Conservation (phyloP, 495 filamentous ascomycete genomes). For the Penicillium diatomitis region DNA sequence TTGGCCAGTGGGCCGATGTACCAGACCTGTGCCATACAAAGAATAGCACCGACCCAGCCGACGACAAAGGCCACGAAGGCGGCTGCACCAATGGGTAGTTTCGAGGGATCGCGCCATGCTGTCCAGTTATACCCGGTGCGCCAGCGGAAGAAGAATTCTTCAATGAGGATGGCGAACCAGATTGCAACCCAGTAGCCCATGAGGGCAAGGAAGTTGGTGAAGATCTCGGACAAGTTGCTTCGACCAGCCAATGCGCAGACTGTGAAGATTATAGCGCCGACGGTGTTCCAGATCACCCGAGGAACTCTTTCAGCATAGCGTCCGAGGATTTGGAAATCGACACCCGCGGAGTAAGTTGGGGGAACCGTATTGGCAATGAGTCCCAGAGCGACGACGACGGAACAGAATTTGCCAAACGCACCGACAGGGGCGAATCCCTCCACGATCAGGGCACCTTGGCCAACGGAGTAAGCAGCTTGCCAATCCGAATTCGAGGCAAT, state of each 20-base stretch:
- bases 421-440: conserved; percentile 53
- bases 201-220: conserved; percentile 62
- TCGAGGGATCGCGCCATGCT: conserved; percentile 48
- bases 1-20: conserved; percentile 56
- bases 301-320: conserved; percentile 47
- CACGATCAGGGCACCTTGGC: conserved; percentile 51
- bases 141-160: conserved; percentile 56
- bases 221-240: conserved; percentile 51
- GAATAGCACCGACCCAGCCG: conserved; percentile 59
- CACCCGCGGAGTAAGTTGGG: conserved; percentile 59
- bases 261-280: conserved; percentile 50
- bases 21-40: conserved; percentile 66
- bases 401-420: conserved; percentile 64
- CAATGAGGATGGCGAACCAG: conserved; percentile 53
- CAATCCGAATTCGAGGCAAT: conserved; percentile 44
- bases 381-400: conserved; percentile 60
- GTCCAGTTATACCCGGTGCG: conserved; percentile 48
- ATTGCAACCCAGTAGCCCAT: conserved; percentile 69
- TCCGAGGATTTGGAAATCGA: conserved; percentile 61
- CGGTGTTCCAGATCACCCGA: conserved; percentile 53
- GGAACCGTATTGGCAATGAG: conserved; percentile 63
- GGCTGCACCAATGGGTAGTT: conserved; percentile 54
- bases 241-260: conserved; percentile 58
- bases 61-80: conserved; percentile 54
- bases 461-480: conserved; percentile 41